phyloP scores from a whole-genome alignment of 1,284 basidiomycete species.

The Fistulina hepatica region DNA sequence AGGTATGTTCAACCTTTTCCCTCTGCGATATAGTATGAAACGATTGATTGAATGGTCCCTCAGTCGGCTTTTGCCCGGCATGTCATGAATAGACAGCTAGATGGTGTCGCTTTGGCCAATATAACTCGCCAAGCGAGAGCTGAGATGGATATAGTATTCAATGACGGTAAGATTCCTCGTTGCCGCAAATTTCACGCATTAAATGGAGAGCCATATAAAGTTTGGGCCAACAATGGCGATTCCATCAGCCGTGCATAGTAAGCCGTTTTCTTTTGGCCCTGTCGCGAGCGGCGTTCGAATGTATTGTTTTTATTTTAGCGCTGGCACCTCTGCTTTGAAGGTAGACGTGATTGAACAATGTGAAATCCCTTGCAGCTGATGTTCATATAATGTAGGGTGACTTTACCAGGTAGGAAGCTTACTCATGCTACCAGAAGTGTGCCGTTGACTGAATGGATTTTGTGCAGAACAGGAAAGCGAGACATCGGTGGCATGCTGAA shows the following conservation, averaged over 20 bases:
- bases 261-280: slow-evolving; percentile 22
- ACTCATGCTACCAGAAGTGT: slow-evolving; percentile 6
- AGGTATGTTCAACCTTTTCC: slow-evolving; percentile 33
- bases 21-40: not conserved
- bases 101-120: slow-evolving; percentile 63
- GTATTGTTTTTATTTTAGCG: slow-evolving; percentile 30
- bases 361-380: slow-evolving; percentile 4
- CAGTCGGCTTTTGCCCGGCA: slow-evolving; percentile 86
- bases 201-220: slow-evolving; percentile 27
- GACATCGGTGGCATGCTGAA: slow-evolving; percentile 86
- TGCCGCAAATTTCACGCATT: not conserved
- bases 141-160: slow-evolving; percentile 74
- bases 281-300: too few relatives aligned
- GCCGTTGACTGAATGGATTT: too few relatives aligned
- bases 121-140: slow-evolving; percentile 38
- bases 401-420: slow-evolving; percentile 60
- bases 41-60: slow-evolving; percentile 5
- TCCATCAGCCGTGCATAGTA: slow-evolving; percentile 81
- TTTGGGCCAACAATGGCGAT: slow-evolving; percentile 96
- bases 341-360: slow-evolving; percentile 25
- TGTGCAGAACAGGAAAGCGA: slow-evolving; percentile 79
- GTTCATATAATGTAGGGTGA: slow-evolving; percentile 50
- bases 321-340: slow-evolving; percentile 89
- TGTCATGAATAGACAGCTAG: slow-evolving; percentile 71
- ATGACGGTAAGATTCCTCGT: slow-evolving; percentile 51